Evolutionary conservation across 2,329 filamentous ascomycete species (phyloP), one percentile per base, ranked within the genome.

Genomic region (Colletotrichum sp.): DNA sequence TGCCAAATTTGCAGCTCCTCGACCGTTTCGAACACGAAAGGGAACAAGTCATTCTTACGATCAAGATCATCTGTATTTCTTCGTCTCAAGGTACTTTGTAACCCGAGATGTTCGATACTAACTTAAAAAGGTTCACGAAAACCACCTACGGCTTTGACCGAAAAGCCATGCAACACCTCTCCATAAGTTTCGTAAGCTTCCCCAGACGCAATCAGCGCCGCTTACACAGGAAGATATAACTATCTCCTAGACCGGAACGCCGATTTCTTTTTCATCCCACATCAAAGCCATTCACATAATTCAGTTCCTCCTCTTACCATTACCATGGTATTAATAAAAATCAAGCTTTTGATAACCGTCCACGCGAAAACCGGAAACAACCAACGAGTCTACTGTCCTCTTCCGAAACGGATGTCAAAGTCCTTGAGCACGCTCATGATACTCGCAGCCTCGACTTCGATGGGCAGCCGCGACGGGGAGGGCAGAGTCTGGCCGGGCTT

Each of bases 401-500:
- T 73, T 12, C 92, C 92, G 82, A 96, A 96, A 70, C 94, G 87
- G 66, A 95, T 89, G 80, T 96, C 94, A 84, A 96, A 96, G 77
- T 94, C 93, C 83, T 94, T 94, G 75, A 96, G 85, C n/a, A 96
- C 94, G 56, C 93, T 93, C 94, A 96, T 96, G 70, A 96, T 95
- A 83, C 94, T 96, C 1, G 94, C 94, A 8, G 94, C 94, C 84
- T 96, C 94, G 18, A 96, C 94, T 82, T 96, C 94, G 79, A 96
- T 92, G 2, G 94, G 92, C 56, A 89, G 89, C 71, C 87, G 87
- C 76, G 68, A 70, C 74, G 61, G 67, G 28, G 70, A 79, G 34
- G 48, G 82, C 80, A 71, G 85, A 76, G 52, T 85, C 80, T 65
- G 81, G 80, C 79, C 77, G 77, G 80, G 76, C 61, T 85, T 82